Conservation (phyloP, 306 rosid genomes). For the Castanospermum australe region DNA sequence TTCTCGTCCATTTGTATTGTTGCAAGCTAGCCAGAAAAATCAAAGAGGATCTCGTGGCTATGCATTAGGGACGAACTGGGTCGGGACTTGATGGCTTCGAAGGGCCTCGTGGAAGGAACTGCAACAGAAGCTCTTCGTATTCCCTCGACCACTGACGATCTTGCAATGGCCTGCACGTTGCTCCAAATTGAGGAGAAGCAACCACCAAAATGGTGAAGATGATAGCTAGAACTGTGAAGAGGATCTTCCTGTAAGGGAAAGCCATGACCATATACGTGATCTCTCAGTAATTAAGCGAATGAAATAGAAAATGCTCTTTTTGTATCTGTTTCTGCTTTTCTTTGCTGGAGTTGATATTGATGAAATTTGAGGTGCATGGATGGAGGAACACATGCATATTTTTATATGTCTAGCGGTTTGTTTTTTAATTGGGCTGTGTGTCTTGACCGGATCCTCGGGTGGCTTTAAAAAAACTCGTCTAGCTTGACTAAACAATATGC, state of each 20-base stretch:
- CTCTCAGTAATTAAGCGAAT: background rate
- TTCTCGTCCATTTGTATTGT: background rate
- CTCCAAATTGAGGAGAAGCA: conserved; percentile 36
- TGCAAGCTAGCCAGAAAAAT: background rate
- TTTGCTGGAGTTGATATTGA: background rate
- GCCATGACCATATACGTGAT: background rate
- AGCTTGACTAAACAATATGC: conserved; percentile 26
- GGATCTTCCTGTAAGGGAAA: background rate
- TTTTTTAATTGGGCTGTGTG: background rate
- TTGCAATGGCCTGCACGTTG: conserved; percentile 39
- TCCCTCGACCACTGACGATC: conserved; percentile 39
- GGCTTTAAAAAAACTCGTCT: background rate
- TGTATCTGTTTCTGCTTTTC: background rate
- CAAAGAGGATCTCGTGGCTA: conserved; percentile 21
- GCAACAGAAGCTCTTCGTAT: conserved; percentile 36
- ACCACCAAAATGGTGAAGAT: conserved; percentile 29
- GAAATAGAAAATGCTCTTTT: background rate
- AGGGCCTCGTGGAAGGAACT: conserved; percentile 43
- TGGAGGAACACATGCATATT: background rate
- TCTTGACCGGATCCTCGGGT: conserved; percentile 12
- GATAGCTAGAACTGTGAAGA: conserved; percentile 33
- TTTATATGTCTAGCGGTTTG: background rate
- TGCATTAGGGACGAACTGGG: conserved; percentile 28
- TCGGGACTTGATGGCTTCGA: conserved; percentile 18
- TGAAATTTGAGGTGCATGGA: background rate